phyloP scores from a whole-genome alignment of 1,284 basidiomycete genomes.

The Cutaneotrichosporon dermatis region DNA sequence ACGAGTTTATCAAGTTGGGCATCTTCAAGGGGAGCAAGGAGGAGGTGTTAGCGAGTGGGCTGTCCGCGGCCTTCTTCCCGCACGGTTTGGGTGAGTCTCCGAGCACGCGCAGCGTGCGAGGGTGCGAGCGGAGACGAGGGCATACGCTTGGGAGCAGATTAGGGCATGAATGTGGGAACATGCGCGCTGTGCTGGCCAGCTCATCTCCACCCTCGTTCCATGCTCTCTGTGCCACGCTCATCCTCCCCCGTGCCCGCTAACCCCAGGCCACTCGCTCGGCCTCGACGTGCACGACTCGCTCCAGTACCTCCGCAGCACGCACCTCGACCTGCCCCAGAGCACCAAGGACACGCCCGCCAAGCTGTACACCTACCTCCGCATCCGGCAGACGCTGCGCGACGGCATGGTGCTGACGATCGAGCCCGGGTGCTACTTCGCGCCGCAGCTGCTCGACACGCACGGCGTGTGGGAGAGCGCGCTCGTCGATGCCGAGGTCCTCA shows the following conservation, averaged over 20 bases:
- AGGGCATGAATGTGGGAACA: too few species aligned
- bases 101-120: too few species aligned
- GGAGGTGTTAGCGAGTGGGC: slow-evolving; percentile 66
- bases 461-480: slow-evolving; percentile 57
- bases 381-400: slow-evolving; percentile 63
- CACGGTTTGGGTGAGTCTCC: slow-evolving; percentile 60
- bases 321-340: slow-evolving; percentile 29
- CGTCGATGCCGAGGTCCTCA: slow-evolving; percentile 67
- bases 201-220: too few species aligned
- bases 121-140: too few species aligned
- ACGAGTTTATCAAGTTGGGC: slow-evolving; percentile 73
- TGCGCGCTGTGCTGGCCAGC: too few species aligned
- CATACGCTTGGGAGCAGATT: too few species aligned
- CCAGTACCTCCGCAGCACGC: slow-evolving; percentile 36
- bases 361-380: slow-evolving; percentile 71
- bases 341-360: slow-evolving; percentile 53
- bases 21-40: slow-evolving; percentile 70
- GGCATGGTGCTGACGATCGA: slow-evolving; percentile 80
- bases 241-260: too few species aligned
- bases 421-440: slow-evolving; percentile 81
- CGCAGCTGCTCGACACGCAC: slow-evolving; percentile 66
- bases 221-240: too few species aligned
- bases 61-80: slow-evolving; percentile 81
- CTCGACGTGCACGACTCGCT: slow-evolving; percentile 72
- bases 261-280: slow-evolving; percentile 67